phyloP scores from a whole-genome alignment of 2,329 filamentous ascomycete genomes.

The Grosmannia serpens region DNA sequence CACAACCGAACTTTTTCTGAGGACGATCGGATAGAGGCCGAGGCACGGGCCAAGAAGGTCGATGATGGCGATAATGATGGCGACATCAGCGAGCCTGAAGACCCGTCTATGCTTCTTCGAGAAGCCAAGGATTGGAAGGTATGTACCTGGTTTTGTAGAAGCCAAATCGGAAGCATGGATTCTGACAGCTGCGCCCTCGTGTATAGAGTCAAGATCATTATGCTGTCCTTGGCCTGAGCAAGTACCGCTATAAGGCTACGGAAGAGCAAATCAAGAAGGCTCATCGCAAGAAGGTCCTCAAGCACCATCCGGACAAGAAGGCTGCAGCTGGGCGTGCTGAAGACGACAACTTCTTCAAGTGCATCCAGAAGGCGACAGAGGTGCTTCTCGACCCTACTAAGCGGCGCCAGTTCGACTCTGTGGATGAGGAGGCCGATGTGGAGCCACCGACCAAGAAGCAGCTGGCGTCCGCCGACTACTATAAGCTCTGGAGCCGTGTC shows the following conservation, averaged over 20 bases:
- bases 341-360: conserved; percentile 99
- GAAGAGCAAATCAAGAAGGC: conserved; percentile 98
- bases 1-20: conserved; percentile 98
- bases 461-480: conserved; percentile 58
- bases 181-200: neutral
- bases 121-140: conserved; percentile 99
- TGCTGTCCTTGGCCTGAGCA: conserved; percentile 83
- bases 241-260: conserved; percentile 84
- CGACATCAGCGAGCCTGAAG: conserved; percentile 89
- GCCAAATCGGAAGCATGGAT: neutral
- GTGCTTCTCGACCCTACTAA: conserved; percentile 84
- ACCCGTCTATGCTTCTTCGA: conserved; percentile 79
- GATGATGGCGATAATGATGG: conserved; percentile 78
- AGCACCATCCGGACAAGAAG: conserved; percentile 98
- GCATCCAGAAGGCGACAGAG: conserved; percentile 96
- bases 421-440: conserved; percentile 87
- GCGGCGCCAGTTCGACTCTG: conserved; percentile 91
- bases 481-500: conserved; percentile 84
- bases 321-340: conserved; percentile 77
- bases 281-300: conserved; percentile 98
- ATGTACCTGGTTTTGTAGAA: conserved; percentile 17
- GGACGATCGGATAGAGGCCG: conserved; percentile 93
- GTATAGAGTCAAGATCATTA: conserved; percentile 87
- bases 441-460: conserved; percentile 91
- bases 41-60: conserved; percentile 88